Evolutionary conservation across 371 early-diverging fungal genomes (phyloP).

Genomic region (Rhizomucor pusillus): DNA sequence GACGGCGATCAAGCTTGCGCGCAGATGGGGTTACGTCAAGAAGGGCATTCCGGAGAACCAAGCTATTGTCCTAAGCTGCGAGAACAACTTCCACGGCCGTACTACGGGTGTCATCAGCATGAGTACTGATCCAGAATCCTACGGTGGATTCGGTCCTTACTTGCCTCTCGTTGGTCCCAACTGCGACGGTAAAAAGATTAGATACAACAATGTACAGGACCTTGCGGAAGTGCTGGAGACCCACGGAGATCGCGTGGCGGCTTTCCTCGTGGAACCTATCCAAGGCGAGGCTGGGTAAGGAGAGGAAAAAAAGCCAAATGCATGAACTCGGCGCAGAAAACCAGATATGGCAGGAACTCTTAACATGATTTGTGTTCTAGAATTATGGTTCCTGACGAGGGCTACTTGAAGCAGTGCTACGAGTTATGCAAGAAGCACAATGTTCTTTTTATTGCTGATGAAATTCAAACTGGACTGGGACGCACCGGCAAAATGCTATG

Average conservation of each 20-base stretch:
- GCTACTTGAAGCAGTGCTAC: conserved; percentile 80
- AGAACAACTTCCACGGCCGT: conserved; percentile 96
- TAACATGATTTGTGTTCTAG: conserved; percentile 23
- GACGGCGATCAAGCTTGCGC: conserved; percentile 96
- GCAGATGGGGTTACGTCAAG: conserved; percentile 94
- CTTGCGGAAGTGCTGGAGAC: conserved; percentile 82
- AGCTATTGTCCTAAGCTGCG: conserved; percentile 83
- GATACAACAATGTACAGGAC: conserved; percentile 86
- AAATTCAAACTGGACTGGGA: conserved; percentile 97
- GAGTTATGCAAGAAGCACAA: conserved; percentile 96
- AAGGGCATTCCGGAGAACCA: conserved; percentile 85
- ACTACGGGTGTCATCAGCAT: conserved; percentile 95
- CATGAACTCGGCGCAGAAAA: too few relatives aligned
- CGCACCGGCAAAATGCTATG: conserved; percentile 96
- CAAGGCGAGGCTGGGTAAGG: conserved; percentile 95
- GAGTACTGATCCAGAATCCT: conserved; percentile 91
- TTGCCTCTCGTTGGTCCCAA: conserved; percentile 87
- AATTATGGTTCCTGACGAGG: conserved; percentile 92
- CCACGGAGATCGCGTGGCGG: conserved; percentile 83
- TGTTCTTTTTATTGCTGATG: conserved; percentile 95
- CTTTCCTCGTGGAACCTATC: conserved; percentile 96
- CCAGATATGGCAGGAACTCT: too few relatives aligned
- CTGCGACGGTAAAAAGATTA: conserved; percentile 42
- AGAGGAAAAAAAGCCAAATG: not conserved
- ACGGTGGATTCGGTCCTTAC: conserved; percentile 90